phyloP scores from a whole-genome alignment of 495 filamentous ascomycete species.

The Neurospora tetraspora region DNA sequence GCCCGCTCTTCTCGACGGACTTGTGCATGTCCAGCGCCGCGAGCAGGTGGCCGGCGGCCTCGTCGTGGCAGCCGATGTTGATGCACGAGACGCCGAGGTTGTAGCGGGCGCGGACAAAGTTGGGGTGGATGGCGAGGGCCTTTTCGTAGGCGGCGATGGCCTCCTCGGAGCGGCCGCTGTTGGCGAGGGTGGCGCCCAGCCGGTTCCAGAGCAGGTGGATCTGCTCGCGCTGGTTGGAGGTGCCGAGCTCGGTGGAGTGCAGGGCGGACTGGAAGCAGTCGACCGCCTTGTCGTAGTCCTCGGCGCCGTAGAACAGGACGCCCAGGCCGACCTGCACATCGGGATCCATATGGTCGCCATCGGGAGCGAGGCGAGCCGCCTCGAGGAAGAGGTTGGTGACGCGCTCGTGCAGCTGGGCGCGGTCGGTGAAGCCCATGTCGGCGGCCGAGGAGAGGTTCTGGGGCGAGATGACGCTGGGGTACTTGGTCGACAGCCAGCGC shows the following conservation, averaged over 20 bases:
- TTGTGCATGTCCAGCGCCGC: constrained; percentile 95
- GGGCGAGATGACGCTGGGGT: constrained; percentile 66
- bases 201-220: constrained; percentile 96
- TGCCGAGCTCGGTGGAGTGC: constrained; percentile 67
- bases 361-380: constrained; percentile 83
- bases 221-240: constrained; percentile 62
- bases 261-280: constrained; percentile 95
- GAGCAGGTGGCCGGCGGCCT: constrained; percentile 91
- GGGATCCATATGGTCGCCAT: constrained; percentile 82
- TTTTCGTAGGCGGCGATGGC: constrained; percentile 94
- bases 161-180: constrained; percentile 85
- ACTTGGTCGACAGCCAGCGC: constrained; percentile 89
- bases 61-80: constrained; percentile 88
- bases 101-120: constrained; percentile 94
- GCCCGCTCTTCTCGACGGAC: constrained; percentile 74
- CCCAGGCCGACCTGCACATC: constrained; percentile 97
- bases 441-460: constrained; percentile 55
- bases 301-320: constrained; percentile 94
- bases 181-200: constrained; percentile 90
- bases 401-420: constrained; percentile 77
- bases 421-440: constrained; percentile 87
- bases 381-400: constrained; percentile 84
- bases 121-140: constrained; percentile 76
- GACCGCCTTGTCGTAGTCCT: constrained; percentile 96
- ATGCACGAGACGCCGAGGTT: constrained; percentile 96